Base-by-base conservation (phyloP, 805 yeast genomes). In the Groenewaldozyma salmanticensis region DNA sequence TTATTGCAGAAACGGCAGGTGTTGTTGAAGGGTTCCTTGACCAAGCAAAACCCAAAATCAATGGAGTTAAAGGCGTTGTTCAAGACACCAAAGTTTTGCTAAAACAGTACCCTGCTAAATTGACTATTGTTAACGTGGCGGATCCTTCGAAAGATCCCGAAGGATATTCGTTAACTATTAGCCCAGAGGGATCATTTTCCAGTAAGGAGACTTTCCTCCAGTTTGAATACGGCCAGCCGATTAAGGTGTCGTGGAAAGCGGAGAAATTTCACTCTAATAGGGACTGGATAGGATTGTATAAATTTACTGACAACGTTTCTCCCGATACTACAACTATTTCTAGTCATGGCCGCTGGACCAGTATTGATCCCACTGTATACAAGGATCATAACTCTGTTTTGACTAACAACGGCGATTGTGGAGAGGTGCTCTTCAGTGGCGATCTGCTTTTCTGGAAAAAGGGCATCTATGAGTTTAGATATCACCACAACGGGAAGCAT, bases 241-340 rank as follows among this genome's bases (percentile, higher is more conserved):
- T 83, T 20, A 55, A 55, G 17, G 70, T 80, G 3, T 53, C 59
- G 17, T 83, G 82, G 79, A 55, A 59, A 21, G 64, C 79, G 0
- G 80, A 83, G 1, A 62, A 60, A 2, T 45, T 53, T 19, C 76
- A 72, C 47, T 61, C 74, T 15, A 43, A 60, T 0, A 67, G 65
- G 33, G 88, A 81, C 55, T 83, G 94, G 94, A 70, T 83, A 48
- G 94, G 92, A 1, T 59, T 83, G 22, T 83, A 83, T 60, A 72
- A 74, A 40, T 70, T 80, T 6, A 62, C 73, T 20, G 81, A 73
- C 46, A 75, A 83, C 15, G 71, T 77, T 3, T 72, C 79, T 17
- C 67, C 76, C 40, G 67, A 68, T 33, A 68, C 65, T 21, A 81
- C 92, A 0, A 60, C 69, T 29, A 61, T 76, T n/a, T 66, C 82